Evolutionary conservation across 495 filamentous ascomycete species (phyloP), one percentile per base, ranked within the genome.

Genomic region (Tuber borchii): DNA sequence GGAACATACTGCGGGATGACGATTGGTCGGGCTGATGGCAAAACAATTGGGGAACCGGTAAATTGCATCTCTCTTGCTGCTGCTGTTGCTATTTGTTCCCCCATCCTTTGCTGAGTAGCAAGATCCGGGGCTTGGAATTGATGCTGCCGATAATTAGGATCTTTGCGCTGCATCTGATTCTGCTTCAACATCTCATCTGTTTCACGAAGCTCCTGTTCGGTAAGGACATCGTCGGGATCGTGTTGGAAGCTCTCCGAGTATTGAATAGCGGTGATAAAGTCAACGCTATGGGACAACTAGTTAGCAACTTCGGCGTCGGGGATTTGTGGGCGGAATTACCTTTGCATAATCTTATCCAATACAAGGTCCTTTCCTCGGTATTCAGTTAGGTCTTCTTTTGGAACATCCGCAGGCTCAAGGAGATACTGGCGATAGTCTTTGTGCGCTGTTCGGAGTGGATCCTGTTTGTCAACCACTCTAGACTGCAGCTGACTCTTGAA

Each of bases 391-490:
- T 91, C 86, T 72, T 89, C 72, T 73, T 88, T 86, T 5, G 84
- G 74, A 6, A 90, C 85, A 4, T 84, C 79, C 70, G 86, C 87
- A 0, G 90, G 91, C 72, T 85, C 84, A 56, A 87, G 86, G 9
- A 94, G 86, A 79, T 89, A 91, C 1, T 90, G 86, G 1, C 82
- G 79, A 0, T 82, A 76, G 5, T 86, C 84, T 51, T 86, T 88
- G 4, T 83, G 82, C 0, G 91, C 88, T 73, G 83, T 86, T 1
- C 91, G 88, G 2, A 88, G 83, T 0, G 90, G 88, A 61, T 92
- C 92, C 84, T 92, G 93, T 82, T 93, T 90, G 82, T 97, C 94
- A 12, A 97, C 90, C 7, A 96, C 92, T 20, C 92, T 88, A 34
- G 87, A 87, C 0, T 93, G 88, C 69, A 97, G 86, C 79, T 96